Evolutionary conservation across 805 yeast species (phyloP).

Genomic region (Candida ponderosae): DNA sequence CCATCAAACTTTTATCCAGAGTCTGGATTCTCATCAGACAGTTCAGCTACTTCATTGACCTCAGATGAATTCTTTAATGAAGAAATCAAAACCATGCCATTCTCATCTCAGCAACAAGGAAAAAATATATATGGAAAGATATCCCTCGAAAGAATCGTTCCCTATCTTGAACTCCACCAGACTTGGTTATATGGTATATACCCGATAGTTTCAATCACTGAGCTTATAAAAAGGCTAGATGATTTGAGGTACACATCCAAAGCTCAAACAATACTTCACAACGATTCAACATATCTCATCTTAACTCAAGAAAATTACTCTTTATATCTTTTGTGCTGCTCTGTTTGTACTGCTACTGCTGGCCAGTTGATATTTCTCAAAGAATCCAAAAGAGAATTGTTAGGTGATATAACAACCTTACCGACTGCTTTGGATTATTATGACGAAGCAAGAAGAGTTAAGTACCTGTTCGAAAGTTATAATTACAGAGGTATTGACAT

Average conservation of each 20-base stretch:
- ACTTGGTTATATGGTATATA: conserved; percentile 20
- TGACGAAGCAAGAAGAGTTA: conserved; percentile 14
- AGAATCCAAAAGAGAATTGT: conserved; percentile 9
- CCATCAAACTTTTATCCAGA: too few relatives aligned
- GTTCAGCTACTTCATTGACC: too few relatives aligned
- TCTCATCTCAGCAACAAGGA: too few relatives aligned
- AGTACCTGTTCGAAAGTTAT: conserved; percentile 8
- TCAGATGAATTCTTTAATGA: too few relatives aligned
- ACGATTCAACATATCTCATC: too few relatives aligned
- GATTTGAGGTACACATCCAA: too few relatives aligned
- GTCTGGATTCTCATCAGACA: too few relatives aligned
- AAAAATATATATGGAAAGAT: too few relatives aligned
- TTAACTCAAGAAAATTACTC: conserved; percentile 4
- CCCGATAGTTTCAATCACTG: conserved; percentile 15
- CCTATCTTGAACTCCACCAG: conserved; percentile 16
- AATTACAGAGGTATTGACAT: too few relatives aligned
- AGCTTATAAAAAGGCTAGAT: background rate
- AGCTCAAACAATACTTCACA: too few relatives aligned
- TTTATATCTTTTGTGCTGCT: conserved; percentile 14
- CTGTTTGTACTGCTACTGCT: conserved; percentile 16
- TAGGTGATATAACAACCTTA: conserved; percentile 7
- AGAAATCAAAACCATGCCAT: too few relatives aligned
- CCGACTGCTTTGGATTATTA: conserved; percentile 13
- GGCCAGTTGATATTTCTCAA: conserved; percentile 15
- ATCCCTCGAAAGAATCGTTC: background rate